These are phyloP conservation scores for Arabidopsis lyrata DNA, from an alignment of 441 rosid species.

Conservation along the genomic window DNA sequence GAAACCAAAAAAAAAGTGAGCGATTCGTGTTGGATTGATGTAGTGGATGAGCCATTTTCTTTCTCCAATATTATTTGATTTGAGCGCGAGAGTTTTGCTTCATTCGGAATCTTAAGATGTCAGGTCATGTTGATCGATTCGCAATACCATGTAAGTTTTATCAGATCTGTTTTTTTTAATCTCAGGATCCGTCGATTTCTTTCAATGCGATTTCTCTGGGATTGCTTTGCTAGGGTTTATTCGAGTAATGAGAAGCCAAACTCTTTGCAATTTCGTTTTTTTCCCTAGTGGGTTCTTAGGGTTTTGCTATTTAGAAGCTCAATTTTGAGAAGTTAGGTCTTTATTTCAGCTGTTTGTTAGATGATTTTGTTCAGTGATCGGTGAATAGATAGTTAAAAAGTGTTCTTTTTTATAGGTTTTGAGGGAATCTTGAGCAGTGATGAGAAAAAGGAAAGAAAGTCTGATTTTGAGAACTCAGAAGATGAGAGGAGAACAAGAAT, in stretches of 20 bases:
- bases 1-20: neutral
- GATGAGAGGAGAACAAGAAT: slow-evolving; percentile 97
- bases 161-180: slow-evolving; percentile 12
- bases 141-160: slow-evolving; percentile 47
- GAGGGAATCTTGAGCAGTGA: slow-evolving; percentile 88
- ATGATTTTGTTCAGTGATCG: neutral
- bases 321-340: slow-evolving; percentile 7
- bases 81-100: slow-evolving; percentile 24
- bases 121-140: slow-evolving; percentile 50
- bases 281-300: slow-evolving; percentile 14
- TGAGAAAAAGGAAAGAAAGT: slow-evolving; percentile 93
- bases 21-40: slow-evolving; percentile 37
- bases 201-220: neutral
- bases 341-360: slow-evolving; percentile 9
- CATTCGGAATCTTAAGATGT: slow-evolving; percentile 33
- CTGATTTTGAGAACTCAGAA: slow-evolving; percentile 98
- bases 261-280: slow-evolving; percentile 6
- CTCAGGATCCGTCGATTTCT: neutral
- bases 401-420: slow-evolving; percentile 60
- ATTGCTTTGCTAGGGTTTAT: slow-evolving; percentile 29
- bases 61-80: neutral
- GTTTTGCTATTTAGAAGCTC: slow-evolving; percentile 14
- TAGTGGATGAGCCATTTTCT: slow-evolving; percentile 35
- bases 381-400: neutral
- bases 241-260: neutral